These are phyloP conservation scores for Monocercomonoides exilis DNA, from an alignment of 78 protist species.

Conservation along the genomic window DNA sequence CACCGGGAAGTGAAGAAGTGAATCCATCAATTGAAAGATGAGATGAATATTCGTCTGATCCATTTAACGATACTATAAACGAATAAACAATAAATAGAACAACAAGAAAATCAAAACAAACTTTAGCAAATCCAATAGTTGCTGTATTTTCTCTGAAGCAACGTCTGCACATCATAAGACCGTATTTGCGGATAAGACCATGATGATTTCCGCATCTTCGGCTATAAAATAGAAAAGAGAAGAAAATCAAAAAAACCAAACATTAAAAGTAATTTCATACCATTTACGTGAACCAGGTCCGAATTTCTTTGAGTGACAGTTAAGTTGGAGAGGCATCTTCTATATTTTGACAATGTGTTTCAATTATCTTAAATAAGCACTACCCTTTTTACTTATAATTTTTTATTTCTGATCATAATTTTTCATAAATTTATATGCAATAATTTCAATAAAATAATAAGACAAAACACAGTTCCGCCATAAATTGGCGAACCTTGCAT, in stretches of 20 bases:
- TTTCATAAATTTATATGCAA: too few relatives aligned
- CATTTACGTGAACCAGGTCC: conserved; percentile 60
- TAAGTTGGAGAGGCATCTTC: background rate
- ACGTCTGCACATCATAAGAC: conserved; percentile 78
- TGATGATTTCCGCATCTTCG: conserved; percentile 64
- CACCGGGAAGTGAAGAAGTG: too few relatives aligned
- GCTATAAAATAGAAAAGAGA: conserved; percentile 28
- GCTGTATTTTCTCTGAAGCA: conserved; percentile 82
- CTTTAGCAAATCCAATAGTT: conserved; percentile 81
- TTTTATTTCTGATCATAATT: too few relatives aligned
- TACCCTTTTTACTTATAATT: too few relatives aligned
- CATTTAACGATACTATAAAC: background rate
- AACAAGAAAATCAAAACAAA: background rate
- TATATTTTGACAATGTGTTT: too few relatives aligned
- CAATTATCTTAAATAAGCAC: too few relatives aligned
- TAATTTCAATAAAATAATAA: too few relatives aligned
- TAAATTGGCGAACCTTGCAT: too few relatives aligned
- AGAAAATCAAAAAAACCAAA: background rate
- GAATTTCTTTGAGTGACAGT: conserved; percentile 58
- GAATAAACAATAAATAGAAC: background rate
- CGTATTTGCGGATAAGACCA: conserved; percentile 91
- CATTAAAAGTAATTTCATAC: background rate
- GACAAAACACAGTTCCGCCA: too few relatives aligned
- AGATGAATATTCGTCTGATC: too few relatives aligned
- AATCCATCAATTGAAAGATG: too few relatives aligned